phyloP scores from a whole-genome alignment of 2,329 filamentous ascomycete genomes.

The Alternaria dauci region DNA sequence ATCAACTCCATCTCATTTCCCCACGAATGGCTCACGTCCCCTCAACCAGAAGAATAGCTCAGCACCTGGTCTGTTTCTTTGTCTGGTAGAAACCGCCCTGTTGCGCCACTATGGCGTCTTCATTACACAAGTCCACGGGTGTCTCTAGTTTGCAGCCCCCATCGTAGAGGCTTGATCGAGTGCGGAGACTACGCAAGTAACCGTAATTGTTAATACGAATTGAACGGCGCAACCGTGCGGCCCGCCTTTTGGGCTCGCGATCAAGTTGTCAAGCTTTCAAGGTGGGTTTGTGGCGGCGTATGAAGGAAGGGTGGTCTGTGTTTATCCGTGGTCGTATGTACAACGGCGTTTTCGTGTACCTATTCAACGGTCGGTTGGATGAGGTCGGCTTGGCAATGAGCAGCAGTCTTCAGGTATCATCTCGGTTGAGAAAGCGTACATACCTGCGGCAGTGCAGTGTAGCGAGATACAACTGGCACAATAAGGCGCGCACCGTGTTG shows the following conservation, averaged over 20 bases:
- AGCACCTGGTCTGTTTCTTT: neutral
- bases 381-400: conserved; percentile 1
- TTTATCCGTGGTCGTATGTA: neutral
- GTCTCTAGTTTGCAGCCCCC: neutral
- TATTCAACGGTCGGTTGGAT: conserved; percentile 1
- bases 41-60: neutral
- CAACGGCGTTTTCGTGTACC: conserved; percentile 2
- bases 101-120: conserved; percentile 15
- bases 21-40: conserved; percentile 14
- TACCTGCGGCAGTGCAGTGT: neutral
- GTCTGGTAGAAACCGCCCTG: conserved; percentile 19
- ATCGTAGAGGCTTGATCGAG: neutral
- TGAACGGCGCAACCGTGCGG: conserved; percentile 18
- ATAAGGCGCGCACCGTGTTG: neutral
- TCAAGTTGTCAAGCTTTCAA: conserved; percentile 12
- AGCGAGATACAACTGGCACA: neutral
- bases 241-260: conserved; percentile 8
- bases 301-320: conserved; percentile 8
- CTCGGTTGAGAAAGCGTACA: neutral
- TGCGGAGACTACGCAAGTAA: conserved; percentile 8
- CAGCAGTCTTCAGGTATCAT: neutral
- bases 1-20: conserved; percentile 14
- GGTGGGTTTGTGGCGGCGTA: conserved; percentile 9
- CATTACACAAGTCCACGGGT: neutral
- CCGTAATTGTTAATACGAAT: conserved; percentile 19